Percentiles rank a stretch among this genome's conserved stretches.
Conservation (phyloP, 768 basidiomycete genomes). For the Leucosporidium creatinivorum region DNA sequence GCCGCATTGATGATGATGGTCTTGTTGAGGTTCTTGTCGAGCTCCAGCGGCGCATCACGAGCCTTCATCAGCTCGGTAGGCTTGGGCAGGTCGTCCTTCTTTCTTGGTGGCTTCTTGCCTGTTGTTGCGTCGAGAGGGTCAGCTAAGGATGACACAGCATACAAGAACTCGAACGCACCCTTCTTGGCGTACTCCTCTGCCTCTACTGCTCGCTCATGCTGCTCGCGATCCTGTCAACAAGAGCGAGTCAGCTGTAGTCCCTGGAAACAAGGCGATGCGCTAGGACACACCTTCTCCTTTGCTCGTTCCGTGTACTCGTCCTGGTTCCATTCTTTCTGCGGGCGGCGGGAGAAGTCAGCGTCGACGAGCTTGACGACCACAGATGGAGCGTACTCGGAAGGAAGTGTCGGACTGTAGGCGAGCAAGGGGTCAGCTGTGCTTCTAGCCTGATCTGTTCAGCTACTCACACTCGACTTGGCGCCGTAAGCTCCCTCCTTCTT, state of each 20-base stretch:
- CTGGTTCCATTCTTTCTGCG: slow-evolving; percentile 64
- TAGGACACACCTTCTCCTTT: slow-evolving; percentile 55
- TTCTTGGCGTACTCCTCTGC: slow-evolving; percentile 77
- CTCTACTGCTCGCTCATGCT: slow-evolving; percentile 72
- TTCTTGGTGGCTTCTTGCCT: slow-evolving; percentile 60
- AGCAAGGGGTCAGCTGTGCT: background rate
- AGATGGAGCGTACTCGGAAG: slow-evolving; percentile 11
- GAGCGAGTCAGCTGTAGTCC: slow-evolving; percentile 1
- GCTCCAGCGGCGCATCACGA: slow-evolving; percentile 71
- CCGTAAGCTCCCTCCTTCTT: no score
- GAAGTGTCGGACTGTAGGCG: slow-evolving; percentile 23
- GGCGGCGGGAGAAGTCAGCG: background rate
- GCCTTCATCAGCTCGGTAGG: slow-evolving; percentile 89
- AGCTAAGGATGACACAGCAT: background rate
- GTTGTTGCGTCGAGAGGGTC: slow-evolving; percentile 7
- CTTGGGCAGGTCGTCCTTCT: slow-evolving; percentile 68
- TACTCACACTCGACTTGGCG: no score
- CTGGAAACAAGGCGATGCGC: no score
- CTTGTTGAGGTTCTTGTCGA: slow-evolving; percentile 92
- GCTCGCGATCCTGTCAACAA: slow-evolving; percentile 54
- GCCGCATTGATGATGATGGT: slow-evolving; percentile 78
- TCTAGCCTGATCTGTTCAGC: no score
- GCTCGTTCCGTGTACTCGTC: slow-evolving; percentile 78
- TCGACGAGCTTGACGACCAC: background rate
- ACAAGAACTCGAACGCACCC: slow-evolving; percentile 47